phyloP scores from a whole-genome alignment of 2,329 filamentous ascomycete species.

The Colletotrichum godetiae region DNA sequence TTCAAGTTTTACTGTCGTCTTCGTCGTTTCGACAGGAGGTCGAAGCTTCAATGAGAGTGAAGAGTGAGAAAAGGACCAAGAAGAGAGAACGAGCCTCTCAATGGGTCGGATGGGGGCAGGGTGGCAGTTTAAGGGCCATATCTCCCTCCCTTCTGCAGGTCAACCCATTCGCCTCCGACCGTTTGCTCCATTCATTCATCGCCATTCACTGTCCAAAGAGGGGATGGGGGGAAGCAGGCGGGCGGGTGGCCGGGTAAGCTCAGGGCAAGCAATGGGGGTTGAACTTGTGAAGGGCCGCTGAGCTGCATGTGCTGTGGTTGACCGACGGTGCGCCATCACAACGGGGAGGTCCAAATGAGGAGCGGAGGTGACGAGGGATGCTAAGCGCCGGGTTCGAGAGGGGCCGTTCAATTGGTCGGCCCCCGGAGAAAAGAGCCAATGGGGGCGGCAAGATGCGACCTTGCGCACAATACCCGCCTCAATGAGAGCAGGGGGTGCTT shows the following conservation, averaged over 20 bases:
- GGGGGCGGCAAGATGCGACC: conserved; percentile 14
- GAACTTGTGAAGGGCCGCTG: conserved; percentile 4
- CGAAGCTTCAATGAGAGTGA: not conserved
- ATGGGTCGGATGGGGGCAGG: conserved; percentile 14
- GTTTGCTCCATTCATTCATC: conserved; percentile 8
- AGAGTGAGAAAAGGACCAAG: not conserved
- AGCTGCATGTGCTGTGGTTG: conserved; percentile 34
- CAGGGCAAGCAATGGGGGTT: conserved; percentile 17
- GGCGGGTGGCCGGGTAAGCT: conserved; percentile 28
- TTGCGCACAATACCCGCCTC: conserved; percentile 35
- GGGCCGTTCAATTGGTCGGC: conserved; percentile 31
- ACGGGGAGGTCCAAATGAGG: conserved; percentile 32
- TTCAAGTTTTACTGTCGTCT: conserved; percentile 11
- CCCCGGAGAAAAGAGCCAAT: conserved; percentile 23
- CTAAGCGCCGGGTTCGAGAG: conserved; percentile 34
- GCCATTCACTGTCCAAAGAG: conserved; percentile 7
- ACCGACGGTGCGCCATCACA: conserved; percentile 29
- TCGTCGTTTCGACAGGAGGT: not conserved
- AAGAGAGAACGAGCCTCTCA: conserved; percentile 2
- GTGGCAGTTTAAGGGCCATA: conserved; percentile 36
- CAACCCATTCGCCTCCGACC: not conserved
- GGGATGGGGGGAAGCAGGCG: not conserved
- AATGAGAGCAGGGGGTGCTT: conserved; percentile 12
- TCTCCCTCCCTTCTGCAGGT: not conserved
- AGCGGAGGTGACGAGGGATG: conserved; percentile 18